Evolutionary conservation across 1,139 yeast genomes (phyloP), one percentile per base, ranked within the genome.

Genomic region (Candida labiduridarum): DNA sequence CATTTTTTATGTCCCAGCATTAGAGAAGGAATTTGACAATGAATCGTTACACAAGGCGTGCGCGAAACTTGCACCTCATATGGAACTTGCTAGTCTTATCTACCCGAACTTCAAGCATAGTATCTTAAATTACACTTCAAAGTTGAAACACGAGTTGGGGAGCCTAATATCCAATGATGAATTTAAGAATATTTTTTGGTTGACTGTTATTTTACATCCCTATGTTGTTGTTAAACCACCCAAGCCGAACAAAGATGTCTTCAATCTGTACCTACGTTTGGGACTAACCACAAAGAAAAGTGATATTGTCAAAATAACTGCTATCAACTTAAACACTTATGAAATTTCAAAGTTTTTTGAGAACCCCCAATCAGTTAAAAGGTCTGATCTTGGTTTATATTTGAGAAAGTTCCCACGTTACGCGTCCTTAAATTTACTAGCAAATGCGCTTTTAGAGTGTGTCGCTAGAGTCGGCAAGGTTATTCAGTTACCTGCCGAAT

Each of bases 261-360:
- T 49, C 44, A 41, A 44, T 29, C 49, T 49, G 25, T 48, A 88
- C 2, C 65, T 89, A 36, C 78, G 83, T 56, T 91, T 88, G 51
- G 94, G 96, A 0, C 67, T 92, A 40, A 85, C 87, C 59, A 76
- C 85, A 51, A 83, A 91, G 14, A 79, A 80, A 48, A 66, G 68
- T 42, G 86, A 84, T 40, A 82, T 83, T 12, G 83, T 78, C 3
- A 67, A 75, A 11, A 79, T 83, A 1, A 65, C 82, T 1, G 67
- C 71, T 41, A 67, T 83, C 18, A 62, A 68, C 16, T 56, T 56
- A 15, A 51, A 63, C 33, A 56, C 67, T 2, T 45, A 53, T 19
- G 52, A 53, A 1, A 44, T 68, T 9, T 49, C 50, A 6, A 44
- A 45, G 7, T 57, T 57, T 38, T 60, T 73, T 46, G 57, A 60